Conservation (phyloP, 352 stramenopile species). For the Plasmopara muralis region DNA sequence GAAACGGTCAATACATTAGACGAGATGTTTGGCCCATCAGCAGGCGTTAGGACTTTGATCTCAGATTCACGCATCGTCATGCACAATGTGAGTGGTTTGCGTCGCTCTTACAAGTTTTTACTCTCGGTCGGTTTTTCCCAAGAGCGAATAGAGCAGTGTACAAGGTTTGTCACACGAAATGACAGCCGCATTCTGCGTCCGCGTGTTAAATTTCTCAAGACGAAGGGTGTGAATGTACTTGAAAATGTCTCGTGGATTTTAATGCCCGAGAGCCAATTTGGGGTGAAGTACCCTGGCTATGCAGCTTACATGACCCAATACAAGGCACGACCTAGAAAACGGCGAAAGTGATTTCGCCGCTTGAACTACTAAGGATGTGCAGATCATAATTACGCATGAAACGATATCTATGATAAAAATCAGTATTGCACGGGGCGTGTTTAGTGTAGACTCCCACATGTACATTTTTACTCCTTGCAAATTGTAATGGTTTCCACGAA, state of each 20-base stretch:
- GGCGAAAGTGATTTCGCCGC: conserved; percentile 13
- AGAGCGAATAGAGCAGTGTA: conserved; percentile 26
- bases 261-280: conserved; percentile 26
- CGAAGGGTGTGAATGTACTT: conserved; percentile 11
- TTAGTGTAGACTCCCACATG: no score
- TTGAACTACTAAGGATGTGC: no score
- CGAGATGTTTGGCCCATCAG: conserved; percentile 26
- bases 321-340: conserved; percentile 12
- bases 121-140: conserved; percentile 25
- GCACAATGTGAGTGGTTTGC: conserved; percentile 37
- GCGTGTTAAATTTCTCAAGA: conserved; percentile 38
- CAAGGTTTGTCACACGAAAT: conserved; percentile 36
- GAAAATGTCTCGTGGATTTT: conserved; percentile 31
- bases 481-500: no score
- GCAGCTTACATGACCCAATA: conserved; percentile 8
- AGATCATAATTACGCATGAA: no score
- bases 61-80: conserved; percentile 41
- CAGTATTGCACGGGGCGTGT: no score
- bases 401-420: no score
- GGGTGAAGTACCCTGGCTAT: conserved; percentile 27
- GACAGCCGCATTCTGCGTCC: conserved; percentile 33
- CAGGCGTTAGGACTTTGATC: conserved; percentile 16
- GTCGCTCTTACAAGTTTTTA: conserved; percentile 34
- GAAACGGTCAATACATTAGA: conserved; percentile 37
- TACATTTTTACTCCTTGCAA: no score